phyloP scores from a whole-genome alignment of 345 rosid species.

The Bretschneidera sinensis region DNA sequence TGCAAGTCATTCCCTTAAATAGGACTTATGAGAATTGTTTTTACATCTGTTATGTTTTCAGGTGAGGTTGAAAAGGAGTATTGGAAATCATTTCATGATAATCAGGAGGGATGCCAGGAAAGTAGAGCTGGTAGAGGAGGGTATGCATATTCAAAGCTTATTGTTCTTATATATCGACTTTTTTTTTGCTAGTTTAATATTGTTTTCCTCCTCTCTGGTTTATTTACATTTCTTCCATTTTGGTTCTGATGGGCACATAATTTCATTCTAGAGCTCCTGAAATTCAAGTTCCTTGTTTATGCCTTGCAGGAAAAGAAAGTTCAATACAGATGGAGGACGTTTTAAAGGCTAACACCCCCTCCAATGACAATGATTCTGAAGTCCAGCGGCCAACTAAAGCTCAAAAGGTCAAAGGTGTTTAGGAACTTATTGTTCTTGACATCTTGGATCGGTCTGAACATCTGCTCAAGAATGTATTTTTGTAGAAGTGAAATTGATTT shows the following conservation, averaged over 20 bases:
- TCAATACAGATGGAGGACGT: background rate
- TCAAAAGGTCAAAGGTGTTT: slow-evolving; percentile 6
- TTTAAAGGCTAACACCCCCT: slow-evolving; percentile 1
- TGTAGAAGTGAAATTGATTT: no score
- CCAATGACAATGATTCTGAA: slow-evolving; percentile 1
- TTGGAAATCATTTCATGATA: slow-evolving; percentile 23
- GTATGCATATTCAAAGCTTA: slow-evolving; percentile 3
- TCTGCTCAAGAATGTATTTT: no score
- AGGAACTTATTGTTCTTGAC: background rate
- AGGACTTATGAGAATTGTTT: background rate
- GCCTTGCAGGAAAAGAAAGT: slow-evolving; percentile 6
- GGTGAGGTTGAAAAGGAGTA: slow-evolving; percentile 34
- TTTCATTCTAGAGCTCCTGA: no score
- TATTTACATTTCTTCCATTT: no score
- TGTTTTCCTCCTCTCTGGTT: no score
- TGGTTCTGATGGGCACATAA: no score
- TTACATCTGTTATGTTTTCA: background rate
- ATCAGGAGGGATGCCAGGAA: slow-evolving; percentile 15
- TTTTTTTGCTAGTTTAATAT: no score
- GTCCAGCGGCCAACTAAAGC: background rate
- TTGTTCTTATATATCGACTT: no score
- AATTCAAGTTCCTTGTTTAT: background rate
- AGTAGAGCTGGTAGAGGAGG: slow-evolving; percentile 4
- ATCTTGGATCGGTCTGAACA: no score
- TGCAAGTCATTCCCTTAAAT: background rate